Base-by-base conservation (phyloP, 805 yeast genomes). In the Lipomyces spencermartinsiae region DNA sequence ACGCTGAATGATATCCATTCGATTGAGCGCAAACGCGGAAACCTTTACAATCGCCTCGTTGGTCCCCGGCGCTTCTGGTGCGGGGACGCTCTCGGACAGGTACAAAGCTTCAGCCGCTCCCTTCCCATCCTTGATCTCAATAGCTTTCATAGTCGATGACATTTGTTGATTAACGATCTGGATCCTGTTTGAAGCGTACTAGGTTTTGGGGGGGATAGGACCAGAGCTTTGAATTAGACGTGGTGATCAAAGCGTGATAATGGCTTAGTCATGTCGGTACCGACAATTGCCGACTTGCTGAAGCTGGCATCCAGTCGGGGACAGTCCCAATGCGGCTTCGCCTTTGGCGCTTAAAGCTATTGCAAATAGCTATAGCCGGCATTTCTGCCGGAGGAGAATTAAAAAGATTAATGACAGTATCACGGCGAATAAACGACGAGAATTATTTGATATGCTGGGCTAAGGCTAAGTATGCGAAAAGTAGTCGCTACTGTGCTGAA, bases 1-100 rank as follows among this genome's bases (percentile, higher is more conserved):
- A 8, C 80, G 74, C 63, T 78, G 80, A 29, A 71, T 25, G 5
- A 78, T 58, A 67, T 80, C 83, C 73, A 78, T 75, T 16, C 77
- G 73, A 61, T 78, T 79, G 33, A 80, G 65, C 2, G 80, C 82
- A 66, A 79, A 77, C 31, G 76, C 77, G 10, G 65, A 55, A 3
- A 80, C 80, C 56, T 70, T 70, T 10, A 79, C 78, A 29, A 79
- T 71, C 1, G 74, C 80, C 64, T 77, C 67, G 53, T 74, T 75
- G 19, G 66, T 65, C 9, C 61, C 59, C 12, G 73, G 66, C 14
- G 43, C 55, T 2, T 78, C 80, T 0, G 56, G 63, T 8, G 74
- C 69, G 7, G 59, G 58, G 9, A 62, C 72, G 14, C 67, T 62
- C 19, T 60, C 73, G 46, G 68, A 75, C 25, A 79, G 64, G 43